Evolutionary conservation across 2,329 filamentous ascomycete species (phyloP), one percentile per base, ranked within the genome.

Genomic region (Fusarium incarnatum): DNA sequence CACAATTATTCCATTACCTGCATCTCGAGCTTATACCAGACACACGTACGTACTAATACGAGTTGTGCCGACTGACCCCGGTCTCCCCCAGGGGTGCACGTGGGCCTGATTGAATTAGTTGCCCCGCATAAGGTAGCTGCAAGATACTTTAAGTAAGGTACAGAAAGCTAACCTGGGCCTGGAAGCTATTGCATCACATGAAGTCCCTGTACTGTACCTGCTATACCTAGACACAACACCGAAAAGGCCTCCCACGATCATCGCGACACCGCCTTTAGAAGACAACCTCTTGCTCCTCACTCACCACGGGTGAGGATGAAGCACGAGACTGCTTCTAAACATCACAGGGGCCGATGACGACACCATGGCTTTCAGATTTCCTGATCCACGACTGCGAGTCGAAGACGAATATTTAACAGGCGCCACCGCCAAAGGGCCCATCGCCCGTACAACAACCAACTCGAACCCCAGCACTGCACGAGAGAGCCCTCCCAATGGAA

Each of bases 351-450:
- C 71, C 70, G 64, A 71, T 70, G 67, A 73, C 70, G 71, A 76
- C 71, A 76, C 62, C 74, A 84, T 84, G 81, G 79, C 81, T 49
- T 80, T 81, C 64, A 76, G 80, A 64, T 77, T 81, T 59, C 74
- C 72, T 32, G 78, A 79, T 62, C 70, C 66, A 46, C 71, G 74
- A 64, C 66, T 69, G 32, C 75, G 75, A 54, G 73, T 71, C 59
- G 73, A 77, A 58, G 77, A 79, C 23, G 73, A 78, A 37, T 62
- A 62, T 34, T 57, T 70, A 23, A 40, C 67, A 27, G 55, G 60
- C 47, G 58, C 52, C 61, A 62, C 61, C 42, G 52, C 65, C 63
- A 73, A 70, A 56, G 64, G 58, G 27, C 54, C 68, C 32, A 67
- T 69, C 41, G 72, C 72, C 27, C 75, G 71, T 58, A 69, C 54